Conservation (phyloP, 2,329 filamentous ascomycete genomes). For the Phialocephala subalpina region DNA sequence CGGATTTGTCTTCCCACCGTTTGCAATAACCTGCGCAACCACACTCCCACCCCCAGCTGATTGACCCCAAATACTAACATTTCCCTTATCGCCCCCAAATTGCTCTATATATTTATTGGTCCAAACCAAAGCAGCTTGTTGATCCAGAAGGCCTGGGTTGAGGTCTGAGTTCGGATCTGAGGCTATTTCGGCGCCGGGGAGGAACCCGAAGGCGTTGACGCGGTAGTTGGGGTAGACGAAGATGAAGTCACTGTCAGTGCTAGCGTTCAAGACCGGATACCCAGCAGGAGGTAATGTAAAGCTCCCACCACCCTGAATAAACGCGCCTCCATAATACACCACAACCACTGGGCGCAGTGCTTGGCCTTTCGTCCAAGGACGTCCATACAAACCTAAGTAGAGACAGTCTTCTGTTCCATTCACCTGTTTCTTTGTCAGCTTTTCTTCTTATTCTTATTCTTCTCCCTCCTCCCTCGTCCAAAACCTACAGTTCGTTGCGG, state of each 20-base stretch:
- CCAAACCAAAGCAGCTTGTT: conserved; percentile 66
- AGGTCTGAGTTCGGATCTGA: conserved; percentile 59
- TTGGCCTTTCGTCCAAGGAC: conserved; percentile 58
- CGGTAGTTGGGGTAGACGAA: conserved; percentile 70
- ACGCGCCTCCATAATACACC: conserved; percentile 68
- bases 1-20: conserved; percentile 49
- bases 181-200: conserved; percentile 61
- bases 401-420: conserved; percentile 68
- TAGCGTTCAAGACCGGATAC: conserved; percentile 66
- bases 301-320: conserved; percentile 63
- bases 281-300: conserved; percentile 63
- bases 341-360: conserved; percentile 64
- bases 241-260: conserved; percentile 56
- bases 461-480: no score
- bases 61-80: conserved; percentile 69
- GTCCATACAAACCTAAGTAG: conserved; percentile 66
- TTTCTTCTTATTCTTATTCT: neutral
- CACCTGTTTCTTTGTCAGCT: conserved; percentile 39
- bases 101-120: conserved; percentile 62
- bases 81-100: conserved; percentile 65
- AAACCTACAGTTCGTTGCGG: conserved; percentile 59
- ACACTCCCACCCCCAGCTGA: conserved; percentile 62
- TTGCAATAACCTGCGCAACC: conserved; percentile 60
- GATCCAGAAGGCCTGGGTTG: conserved; percentile 71
- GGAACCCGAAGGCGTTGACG: conserved; percentile 73